Evolutionary conservation across 2,329 filamentous ascomycete species (phyloP).

Genomic region (Penicillium sp.): DNA sequence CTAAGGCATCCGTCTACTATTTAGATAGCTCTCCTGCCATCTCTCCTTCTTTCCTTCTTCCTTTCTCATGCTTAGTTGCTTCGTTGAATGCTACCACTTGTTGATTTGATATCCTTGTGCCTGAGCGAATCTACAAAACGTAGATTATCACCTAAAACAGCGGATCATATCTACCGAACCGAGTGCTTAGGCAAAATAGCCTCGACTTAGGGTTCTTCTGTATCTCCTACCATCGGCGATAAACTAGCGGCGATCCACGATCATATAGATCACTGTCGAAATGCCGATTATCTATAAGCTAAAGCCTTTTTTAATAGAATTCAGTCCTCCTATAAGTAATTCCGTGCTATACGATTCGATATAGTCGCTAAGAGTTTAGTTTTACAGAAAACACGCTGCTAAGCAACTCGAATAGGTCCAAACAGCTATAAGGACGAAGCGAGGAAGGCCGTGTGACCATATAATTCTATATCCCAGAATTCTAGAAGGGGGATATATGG

Average conservation of each 20-base stretch:
- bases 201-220: constrained; percentile 3
- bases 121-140: no score
- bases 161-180: no score
- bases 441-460: constrained; percentile 7
- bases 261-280: constrained; percentile 2
- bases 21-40: no score
- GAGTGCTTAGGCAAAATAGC: no score
- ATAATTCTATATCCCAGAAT: constrained; percentile 3
- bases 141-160: not conserved
- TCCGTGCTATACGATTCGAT: not conserved
- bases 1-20: no score
- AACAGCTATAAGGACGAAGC: constrained; percentile 4
- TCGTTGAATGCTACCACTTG: no score
- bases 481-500: constrained; percentile 9
- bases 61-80: no score
- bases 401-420: constrained; percentile 2
- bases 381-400: constrained; percentile 1
- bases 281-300: constrained; percentile 5
- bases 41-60: no score
- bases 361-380: not conserved
- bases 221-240: constrained; percentile 5
- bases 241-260: constrained; percentile 5
- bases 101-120: no score
- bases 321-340: constrained; percentile 3
- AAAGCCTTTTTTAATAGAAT: constrained; percentile 7